These are phyloP conservation scores for Hibiscus syriacus DNA, from an alignment of 345 rosid species.

Conservation along the genomic window DNA sequence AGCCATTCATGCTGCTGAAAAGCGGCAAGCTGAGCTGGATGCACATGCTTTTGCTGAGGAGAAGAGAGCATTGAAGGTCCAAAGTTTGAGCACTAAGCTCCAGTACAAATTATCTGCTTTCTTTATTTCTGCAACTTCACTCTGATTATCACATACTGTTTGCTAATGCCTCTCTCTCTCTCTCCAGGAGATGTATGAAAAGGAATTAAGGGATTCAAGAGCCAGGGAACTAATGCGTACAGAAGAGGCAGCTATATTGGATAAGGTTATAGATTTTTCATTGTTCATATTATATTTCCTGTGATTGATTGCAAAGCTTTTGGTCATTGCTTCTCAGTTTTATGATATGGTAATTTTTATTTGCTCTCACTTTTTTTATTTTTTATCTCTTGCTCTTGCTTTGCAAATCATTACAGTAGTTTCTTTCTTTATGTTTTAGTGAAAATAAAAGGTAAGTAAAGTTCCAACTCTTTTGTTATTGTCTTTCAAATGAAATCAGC, in stretches of 20 bases:
- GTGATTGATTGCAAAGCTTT: conserved; percentile 9
- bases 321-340: conserved; percentile 3
- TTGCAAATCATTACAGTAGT: background rate
- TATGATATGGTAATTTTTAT: background rate
- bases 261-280: conserved; percentile 55
- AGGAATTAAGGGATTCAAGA: conserved; percentile 75
- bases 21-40: conserved; percentile 84
- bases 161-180: background rate
- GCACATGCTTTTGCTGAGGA: conserved; percentile 70
- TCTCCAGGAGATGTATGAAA: conserved; percentile 77
- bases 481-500: background rate
- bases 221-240: conserved; percentile 89
- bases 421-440: background rate
- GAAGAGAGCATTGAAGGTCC: conserved; percentile 65
- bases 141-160: background rate
- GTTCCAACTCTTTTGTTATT: background rate
- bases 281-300: background rate
- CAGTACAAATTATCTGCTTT: conserved; percentile 7
- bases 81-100: background rate
- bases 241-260: conserved; percentile 91
- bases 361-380: background rate
- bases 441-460: background rate
- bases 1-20: conserved; percentile 91
- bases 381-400: background rate
- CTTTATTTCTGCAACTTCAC: conserved; percentile 5